These are phyloP conservation scores for Suillus lakei DNA, from an alignment of 768 basidiomycete species.

Conservation along the genomic window DNA sequence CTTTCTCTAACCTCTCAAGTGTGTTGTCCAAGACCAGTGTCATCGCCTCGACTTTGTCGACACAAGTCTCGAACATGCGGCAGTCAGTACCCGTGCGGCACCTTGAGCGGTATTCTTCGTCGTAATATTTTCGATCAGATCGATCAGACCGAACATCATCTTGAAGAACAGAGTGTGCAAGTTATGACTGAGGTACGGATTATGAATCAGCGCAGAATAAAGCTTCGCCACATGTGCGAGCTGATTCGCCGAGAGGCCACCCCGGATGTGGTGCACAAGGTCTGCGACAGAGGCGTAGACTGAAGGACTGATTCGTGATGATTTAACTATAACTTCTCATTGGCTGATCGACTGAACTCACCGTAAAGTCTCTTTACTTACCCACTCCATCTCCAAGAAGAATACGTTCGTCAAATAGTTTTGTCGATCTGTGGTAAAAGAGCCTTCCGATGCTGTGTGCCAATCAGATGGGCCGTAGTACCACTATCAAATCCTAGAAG, in stretches of 20 bases:
- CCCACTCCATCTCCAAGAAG: constrained; percentile 85
- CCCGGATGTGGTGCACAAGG: constrained; percentile 88
- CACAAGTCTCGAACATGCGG: constrained; percentile 82
- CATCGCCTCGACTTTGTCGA: constrained; percentile 86
- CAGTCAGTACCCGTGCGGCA: constrained; percentile 68
- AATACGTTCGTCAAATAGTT: constrained; percentile 87
- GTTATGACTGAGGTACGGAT: constrained; percentile 76
- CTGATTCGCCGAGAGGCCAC: constrained; percentile 78
- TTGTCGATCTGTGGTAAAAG: constrained; percentile 86
- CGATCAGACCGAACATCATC: constrained; percentile 88
- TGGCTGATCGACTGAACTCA: constrained; percentile 32
- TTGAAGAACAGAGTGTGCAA: constrained; percentile 93
- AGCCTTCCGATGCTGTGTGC: constrained; percentile 74
- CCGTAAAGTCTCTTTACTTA: constrained; percentile 85
- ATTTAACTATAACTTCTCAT: constrained; percentile 8
- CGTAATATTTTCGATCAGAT: constrained; percentile 82
- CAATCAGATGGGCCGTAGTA: constrained; percentile 89
- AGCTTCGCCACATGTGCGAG: constrained; percentile 79
- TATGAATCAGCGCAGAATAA: constrained; percentile 89
- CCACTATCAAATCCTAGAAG: constrained; percentile 85
- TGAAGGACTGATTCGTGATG: constrained; percentile 55
- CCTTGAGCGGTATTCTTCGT: constrained; percentile 73
- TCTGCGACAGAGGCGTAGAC: constrained; percentile 92
- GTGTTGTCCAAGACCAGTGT: constrained; percentile 58
- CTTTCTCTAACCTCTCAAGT: constrained; percentile 52